phyloP scores from a whole-genome alignment of 2,329 filamentous ascomycete species.

The Colletotrichum gloeosporioides region DNA sequence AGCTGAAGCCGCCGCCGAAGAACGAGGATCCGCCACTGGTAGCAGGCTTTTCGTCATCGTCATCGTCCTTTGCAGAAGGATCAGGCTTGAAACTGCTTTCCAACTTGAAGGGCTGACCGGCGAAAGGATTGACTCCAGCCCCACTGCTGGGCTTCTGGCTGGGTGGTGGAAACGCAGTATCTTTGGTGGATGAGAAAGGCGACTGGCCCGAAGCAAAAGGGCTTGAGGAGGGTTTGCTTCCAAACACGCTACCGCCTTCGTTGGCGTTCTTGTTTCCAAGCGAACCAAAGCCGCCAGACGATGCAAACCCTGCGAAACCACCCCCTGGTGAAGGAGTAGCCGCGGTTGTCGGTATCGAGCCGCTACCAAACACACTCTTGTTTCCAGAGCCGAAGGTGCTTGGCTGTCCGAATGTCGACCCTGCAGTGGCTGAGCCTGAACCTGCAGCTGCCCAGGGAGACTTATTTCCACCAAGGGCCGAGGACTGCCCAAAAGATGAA shows the following conservation, averaged over 20 bases:
- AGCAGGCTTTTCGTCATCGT: constrained; percentile 56
- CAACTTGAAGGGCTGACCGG: constrained; percentile 64
- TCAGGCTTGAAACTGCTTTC: constrained; percentile 72
- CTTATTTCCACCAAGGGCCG: constrained; percentile 49
- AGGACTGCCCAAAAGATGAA: constrained; percentile 57
- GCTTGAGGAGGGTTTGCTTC: constrained; percentile 40
- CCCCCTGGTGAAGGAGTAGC: constrained; percentile 44
- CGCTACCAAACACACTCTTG: constrained; percentile 44
- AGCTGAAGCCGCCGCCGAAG: constrained; percentile 68
- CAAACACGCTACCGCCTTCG: constrained; percentile 41
- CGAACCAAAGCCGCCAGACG: constrained; percentile 60
- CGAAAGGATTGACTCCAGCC: constrained; percentile 46
- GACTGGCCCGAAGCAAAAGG: constrained; percentile 34
- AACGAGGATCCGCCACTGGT: constrained; percentile 51
- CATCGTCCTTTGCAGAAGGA: constrained; percentile 63
- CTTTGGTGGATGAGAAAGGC: constrained; percentile 38
- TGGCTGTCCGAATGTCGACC: constrained; percentile 60
- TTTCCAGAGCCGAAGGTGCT: constrained; percentile 44
- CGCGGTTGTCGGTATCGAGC: constrained; percentile 26
- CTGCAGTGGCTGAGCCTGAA: constrained; percentile 37
- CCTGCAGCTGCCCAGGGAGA: constrained; percentile 57
- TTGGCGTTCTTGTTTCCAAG: constrained; percentile 42
- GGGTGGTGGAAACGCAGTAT: constrained; percentile 44
- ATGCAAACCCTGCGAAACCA: constrained; percentile 58
- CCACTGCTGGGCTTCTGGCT: constrained; percentile 36